Conservation (phyloP, 1,284 basidiomycete genomes). For the Cronartium quercuum region DNA sequence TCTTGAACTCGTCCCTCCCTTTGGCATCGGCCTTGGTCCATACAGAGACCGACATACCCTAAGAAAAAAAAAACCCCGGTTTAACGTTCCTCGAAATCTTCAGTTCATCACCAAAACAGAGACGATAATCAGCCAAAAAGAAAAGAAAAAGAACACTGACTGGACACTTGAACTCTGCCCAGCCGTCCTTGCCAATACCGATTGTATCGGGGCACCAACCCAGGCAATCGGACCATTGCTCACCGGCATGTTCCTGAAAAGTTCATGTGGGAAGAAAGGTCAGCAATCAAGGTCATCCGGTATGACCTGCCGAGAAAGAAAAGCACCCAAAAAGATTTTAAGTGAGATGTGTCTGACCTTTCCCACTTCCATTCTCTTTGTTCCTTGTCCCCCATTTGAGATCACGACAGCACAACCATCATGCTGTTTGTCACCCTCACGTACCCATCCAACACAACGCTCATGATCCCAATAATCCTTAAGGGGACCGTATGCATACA, state of each 20-base stretch:
- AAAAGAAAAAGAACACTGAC: background rate
- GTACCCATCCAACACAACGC: slow-evolving; percentile 54
- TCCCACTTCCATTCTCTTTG: slow-evolving; percentile 54
- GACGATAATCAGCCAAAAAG: background rate
- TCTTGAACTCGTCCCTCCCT: slow-evolving; percentile 52
- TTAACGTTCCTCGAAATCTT: too few relatives aligned
- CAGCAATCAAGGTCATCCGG: slow-evolving; percentile 11
- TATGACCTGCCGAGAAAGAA: background rate
- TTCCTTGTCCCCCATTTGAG: slow-evolving; percentile 50
- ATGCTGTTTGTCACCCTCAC: slow-evolving; percentile 54
- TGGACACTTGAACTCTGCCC: slow-evolving; percentile 48
- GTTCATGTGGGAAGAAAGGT: slow-evolving; percentile 42
- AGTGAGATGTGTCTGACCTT: slow-evolving; percentile 43
- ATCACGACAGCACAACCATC: slow-evolving; percentile 55
- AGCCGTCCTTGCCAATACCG: slow-evolving; percentile 56
- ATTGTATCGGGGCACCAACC: slow-evolving; percentile 57
- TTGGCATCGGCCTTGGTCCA: slow-evolving; percentile 55
- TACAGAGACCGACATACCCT: slow-evolving; percentile 52
- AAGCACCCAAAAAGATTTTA: slow-evolving; percentile 6
- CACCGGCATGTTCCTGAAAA: slow-evolving; percentile 52
- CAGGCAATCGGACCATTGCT: slow-evolving; percentile 57
- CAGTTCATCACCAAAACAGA: too few relatives aligned
- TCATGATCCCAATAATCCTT: slow-evolving; percentile 55
- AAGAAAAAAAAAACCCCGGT: slow-evolving; percentile 37
- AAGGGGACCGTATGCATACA: slow-evolving; percentile 56